phyloP scores from a whole-genome alignment of 306 rosid genomes.

The Urtica urens region DNA sequence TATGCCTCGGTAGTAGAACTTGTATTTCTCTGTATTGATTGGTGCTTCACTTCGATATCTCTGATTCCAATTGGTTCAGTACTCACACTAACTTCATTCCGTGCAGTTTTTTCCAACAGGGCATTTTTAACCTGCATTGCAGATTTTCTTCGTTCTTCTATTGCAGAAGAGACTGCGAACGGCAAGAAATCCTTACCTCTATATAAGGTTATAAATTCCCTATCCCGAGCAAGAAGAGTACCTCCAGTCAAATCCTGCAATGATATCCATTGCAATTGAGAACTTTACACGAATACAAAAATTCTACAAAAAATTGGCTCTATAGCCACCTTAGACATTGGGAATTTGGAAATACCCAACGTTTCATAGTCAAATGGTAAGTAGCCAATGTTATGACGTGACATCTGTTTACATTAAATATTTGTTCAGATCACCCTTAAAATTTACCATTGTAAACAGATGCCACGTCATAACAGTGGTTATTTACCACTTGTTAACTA shows the following conservation, averaged over 20 bases:
- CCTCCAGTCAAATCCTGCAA: constrained; percentile 86
- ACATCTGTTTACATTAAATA: too few relatives aligned
- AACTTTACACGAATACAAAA: neutral
- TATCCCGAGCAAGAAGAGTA: constrained; percentile 70
- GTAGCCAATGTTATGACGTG: too few relatives aligned
- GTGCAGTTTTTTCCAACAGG: constrained; percentile 12
- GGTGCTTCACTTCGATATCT: constrained; percentile 20
- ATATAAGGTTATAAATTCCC: constrained; percentile 60
- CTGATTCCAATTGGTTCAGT: constrained; percentile 15
- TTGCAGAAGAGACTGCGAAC: constrained; percentile 72
- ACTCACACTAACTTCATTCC: constrained; percentile 22
- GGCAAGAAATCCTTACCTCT: constrained; percentile 94
- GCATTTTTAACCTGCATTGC: constrained; percentile 22
- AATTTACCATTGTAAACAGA: too few relatives aligned
- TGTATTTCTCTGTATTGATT: constrained; percentile 21
- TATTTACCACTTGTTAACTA: too few relatives aligned
- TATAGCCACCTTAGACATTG: too few relatives aligned
- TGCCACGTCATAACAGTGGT: too few relatives aligned
- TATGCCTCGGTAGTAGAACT: constrained; percentile 28
- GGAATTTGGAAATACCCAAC: too few relatives aligned
- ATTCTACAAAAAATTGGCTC: neutral
- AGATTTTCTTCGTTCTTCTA: constrained; percentile 53
- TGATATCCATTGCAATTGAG: neutral
- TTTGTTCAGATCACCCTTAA: too few relatives aligned
- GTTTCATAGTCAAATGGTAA: too few relatives aligned